Conservation (phyloP, 495 filamentous ascomycete genomes). For the Tuber magnatum region DNA sequence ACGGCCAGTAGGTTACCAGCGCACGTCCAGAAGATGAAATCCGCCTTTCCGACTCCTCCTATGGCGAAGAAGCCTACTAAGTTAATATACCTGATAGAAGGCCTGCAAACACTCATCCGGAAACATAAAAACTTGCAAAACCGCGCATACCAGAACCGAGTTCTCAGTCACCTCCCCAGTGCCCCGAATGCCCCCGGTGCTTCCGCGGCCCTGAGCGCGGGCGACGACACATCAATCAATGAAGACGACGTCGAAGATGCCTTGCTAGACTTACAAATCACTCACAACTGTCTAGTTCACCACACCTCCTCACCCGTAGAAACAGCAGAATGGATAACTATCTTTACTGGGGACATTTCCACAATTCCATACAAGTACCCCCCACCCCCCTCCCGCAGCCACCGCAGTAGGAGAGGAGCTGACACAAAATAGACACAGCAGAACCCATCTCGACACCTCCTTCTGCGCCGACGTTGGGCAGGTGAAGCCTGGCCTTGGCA, state of each 20-base stretch:
- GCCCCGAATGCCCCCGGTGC: constrained; percentile 15
- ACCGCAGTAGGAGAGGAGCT: constrained; percentile 3
- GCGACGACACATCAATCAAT: constrained; percentile 50
- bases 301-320: constrained; percentile 58
- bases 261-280: constrained; percentile 63
- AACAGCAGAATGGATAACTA: constrained; percentile 68
- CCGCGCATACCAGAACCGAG: constrained; percentile 45
- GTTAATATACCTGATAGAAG: constrained; percentile 72
- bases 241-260: constrained; percentile 69
- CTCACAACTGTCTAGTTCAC: constrained; percentile 61
- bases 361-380: constrained; percentile 61
- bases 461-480: constrained; percentile 84
- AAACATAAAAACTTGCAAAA: constrained; percentile 46
- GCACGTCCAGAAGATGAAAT: constrained; percentile 56
- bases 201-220: constrained; percentile 45
- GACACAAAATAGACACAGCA: constrained; percentile 40
- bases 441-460: constrained; percentile 46
- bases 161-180: constrained; percentile 28
- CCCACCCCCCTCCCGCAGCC: constrained; percentile 3
- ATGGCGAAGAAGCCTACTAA: constrained; percentile 42
- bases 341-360: constrained; percentile 74
- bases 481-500: constrained; percentile 63
- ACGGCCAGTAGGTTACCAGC: constrained; percentile 50
- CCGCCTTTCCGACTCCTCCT: constrained; percentile 38
- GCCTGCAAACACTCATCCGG: constrained; percentile 58